These are phyloP conservation scores for Aeschynomene evenia DNA, from an alignment of 306 rosid genomes.

Conservation along the genomic window DNA sequence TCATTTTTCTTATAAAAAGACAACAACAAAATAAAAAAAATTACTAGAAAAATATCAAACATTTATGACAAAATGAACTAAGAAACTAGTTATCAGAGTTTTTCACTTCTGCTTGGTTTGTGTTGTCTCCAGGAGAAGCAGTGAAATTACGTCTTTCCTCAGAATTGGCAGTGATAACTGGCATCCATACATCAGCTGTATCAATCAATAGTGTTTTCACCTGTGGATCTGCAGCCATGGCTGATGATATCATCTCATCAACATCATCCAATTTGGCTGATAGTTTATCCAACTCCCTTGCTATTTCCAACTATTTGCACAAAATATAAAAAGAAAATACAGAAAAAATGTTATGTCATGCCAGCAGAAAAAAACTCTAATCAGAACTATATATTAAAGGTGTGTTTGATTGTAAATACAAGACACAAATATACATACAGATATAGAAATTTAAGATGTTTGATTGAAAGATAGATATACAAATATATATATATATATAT, in stretches of 20 bases:
- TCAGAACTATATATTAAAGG: no score
- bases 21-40: neutral
- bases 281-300: conserved; percentile 79
- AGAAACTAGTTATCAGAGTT: conserved; percentile 38
- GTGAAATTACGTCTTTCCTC: conserved; percentile 77
- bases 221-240: conserved; percentile 86
- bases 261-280: conserved; percentile 82
- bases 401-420: no score
- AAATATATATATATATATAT: no score
- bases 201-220: conserved; percentile 75
- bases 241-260: conserved; percentile 83
- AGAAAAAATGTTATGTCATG: neutral
- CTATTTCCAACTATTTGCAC: conserved; percentile 68
- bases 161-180: conserved; percentile 77
- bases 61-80: neutral
- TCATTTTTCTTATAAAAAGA: no score
- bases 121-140: conserved; percentile 42
- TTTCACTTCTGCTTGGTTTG: conserved; percentile 33
- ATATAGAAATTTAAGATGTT: no score
- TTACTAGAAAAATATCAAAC: neutral
- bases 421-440: no score
- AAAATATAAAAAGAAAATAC: neutral
- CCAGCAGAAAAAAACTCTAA: neutral
- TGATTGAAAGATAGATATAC: no score
- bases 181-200: conserved; percentile 91